These are phyloP conservation scores for Penicillium desertorum DNA, from an alignment of 495 filamentous ascomycete species.

Conservation along the genomic window DNA sequence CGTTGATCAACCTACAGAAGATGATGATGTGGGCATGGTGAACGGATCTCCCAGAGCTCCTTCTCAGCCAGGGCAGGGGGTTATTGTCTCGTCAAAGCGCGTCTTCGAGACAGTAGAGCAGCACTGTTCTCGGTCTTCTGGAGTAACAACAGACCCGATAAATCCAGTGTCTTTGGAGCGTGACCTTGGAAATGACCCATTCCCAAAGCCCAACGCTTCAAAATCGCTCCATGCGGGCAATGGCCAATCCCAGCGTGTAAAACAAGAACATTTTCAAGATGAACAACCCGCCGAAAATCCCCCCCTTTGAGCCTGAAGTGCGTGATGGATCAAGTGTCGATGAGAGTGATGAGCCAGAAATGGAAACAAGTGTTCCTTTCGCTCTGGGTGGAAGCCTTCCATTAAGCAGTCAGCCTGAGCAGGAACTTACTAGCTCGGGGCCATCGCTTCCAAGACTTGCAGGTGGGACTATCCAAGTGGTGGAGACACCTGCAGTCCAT, in stretches of 20 bases:
- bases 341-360: conserved; percentile 38
- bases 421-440: conserved; percentile 27
- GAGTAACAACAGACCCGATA: neutral
- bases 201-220: neutral
- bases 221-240: neutral
- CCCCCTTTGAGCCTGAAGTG: neutral
- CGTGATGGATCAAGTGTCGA: conserved; percentile 17
- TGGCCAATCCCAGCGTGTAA: neutral
- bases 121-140: neutral
- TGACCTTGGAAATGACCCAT: neutral
- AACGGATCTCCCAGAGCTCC: neutral
- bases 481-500: conserved; percentile 33
- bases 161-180: neutral
- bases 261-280: neutral
- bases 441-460: conserved; percentile 24
- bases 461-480: conserved; percentile 37
- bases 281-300: neutral
- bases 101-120: neutral
- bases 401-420: conserved; percentile 30
- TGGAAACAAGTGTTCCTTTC: conserved; percentile 54
- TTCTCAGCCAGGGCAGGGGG: neutral
- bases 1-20: neutral
- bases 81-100: neutral
- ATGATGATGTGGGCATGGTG: neutral
- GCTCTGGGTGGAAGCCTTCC: conserved; percentile 41